Conservation (phyloP, 148 eudicot genomes). For the Spergularia bocconei region DNA sequence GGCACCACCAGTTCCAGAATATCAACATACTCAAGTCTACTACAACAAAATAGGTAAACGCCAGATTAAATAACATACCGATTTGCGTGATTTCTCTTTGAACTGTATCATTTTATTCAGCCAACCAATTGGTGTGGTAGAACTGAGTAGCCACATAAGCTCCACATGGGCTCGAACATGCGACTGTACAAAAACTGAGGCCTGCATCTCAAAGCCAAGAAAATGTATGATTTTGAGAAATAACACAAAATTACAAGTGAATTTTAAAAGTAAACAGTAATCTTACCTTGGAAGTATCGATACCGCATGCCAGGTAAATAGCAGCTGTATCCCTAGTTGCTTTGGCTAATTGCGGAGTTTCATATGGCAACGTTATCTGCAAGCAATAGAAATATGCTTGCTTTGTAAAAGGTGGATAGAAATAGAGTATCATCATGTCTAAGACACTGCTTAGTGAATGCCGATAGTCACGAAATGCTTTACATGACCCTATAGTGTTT, state of each 20-base stretch:
- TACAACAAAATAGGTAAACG: too few species aligned
- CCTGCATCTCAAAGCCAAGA: slow-evolving; percentile 41
- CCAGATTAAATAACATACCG: slow-evolving; percentile 33
- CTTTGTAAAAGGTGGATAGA: not conserved
- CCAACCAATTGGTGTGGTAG: slow-evolving; percentile 97
- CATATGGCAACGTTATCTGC: slow-evolving; percentile 96
- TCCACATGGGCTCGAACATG: slow-evolving; percentile 98
- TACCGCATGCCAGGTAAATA: slow-evolving; percentile 87
- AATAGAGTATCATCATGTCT: not conserved
- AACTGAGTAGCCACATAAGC: slow-evolving; percentile 95
- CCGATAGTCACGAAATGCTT: not conserved
- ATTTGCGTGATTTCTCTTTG: slow-evolving; percentile 95
- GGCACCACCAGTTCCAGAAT: too few species aligned
- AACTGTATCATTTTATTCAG: slow-evolving; percentile 95
- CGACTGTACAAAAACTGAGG: slow-evolving; percentile 95
- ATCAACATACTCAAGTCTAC: too few species aligned
- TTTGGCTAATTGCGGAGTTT: slow-evolving; percentile 63
- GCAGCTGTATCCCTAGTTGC: slow-evolving; percentile 95
- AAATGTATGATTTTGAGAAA: slow-evolving; percentile 5
- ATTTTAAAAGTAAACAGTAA: slow-evolving; percentile 2
- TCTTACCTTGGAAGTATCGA: slow-evolving; percentile 80
- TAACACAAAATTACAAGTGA: not conserved
- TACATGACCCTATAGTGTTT: too few species aligned
- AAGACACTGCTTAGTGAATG: not conserved
- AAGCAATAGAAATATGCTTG: slow-evolving; percentile 8